phyloP scores from a whole-genome alignment of 2,329 filamentous ascomycete genomes.

The Sporothrix pseudoabietina region DNA sequence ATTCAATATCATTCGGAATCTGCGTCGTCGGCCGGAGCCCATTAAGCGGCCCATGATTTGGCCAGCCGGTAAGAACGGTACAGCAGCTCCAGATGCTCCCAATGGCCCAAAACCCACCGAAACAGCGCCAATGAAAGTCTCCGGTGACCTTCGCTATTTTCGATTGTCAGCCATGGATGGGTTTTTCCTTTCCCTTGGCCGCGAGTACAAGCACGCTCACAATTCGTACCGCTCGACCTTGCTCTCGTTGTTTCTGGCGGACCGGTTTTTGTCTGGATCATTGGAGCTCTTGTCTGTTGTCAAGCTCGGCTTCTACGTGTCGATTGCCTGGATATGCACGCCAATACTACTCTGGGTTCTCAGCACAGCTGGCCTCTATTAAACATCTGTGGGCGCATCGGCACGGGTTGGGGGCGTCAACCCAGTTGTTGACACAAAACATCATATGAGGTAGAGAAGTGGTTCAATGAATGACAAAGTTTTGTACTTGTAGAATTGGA shows the following conservation, averaged over 20 bases:
- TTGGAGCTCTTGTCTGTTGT: conserved; percentile 42
- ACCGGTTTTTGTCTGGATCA: conserved; percentile 46
- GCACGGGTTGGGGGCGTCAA: neutral
- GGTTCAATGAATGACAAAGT: no score
- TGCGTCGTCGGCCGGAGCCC: conserved; percentile 48
- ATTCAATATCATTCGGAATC: conserved; percentile 50
- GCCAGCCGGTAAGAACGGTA: conserved; percentile 12
- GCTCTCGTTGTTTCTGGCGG: conserved; percentile 49
- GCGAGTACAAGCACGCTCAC: conserved; percentile 29
- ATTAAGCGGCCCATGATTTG: conserved; percentile 47
- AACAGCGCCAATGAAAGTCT: conserved; percentile 33
- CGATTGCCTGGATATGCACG: conserved; percentile 42
- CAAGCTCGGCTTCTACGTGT: conserved; percentile 41
- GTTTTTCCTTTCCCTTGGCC: conserved; percentile 46
- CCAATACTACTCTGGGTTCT: neutral
- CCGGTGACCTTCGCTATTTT: conserved; percentile 52
- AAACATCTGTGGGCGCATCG: neutral
- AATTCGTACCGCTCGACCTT: conserved; percentile 45
- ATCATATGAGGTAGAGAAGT: no score
- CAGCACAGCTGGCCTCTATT: neutral
- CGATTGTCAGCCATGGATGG: conserved; percentile 56
- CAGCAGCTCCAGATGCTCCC: neutral
- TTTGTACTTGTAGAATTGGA: neutral
- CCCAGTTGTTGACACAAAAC: neutral
- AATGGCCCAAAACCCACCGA: neutral